These are phyloP conservation scores for Hyparrhenia diplandra DNA, from an alignment of 176 grass and related monocot species.

Conservation along the genomic window DNA sequence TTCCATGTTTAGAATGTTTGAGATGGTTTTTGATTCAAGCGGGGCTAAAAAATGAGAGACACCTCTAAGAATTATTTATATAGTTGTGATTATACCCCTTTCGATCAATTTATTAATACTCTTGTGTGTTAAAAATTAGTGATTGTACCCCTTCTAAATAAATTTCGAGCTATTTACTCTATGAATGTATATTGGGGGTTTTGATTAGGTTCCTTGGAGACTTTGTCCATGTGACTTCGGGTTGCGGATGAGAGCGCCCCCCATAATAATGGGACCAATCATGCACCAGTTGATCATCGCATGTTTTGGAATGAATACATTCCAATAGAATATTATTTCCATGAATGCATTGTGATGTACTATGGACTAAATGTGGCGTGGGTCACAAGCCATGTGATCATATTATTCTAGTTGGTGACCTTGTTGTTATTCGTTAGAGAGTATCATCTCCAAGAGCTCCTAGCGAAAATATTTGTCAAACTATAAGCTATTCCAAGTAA, in stretches of 20 bases:
- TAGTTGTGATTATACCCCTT: not conserved
- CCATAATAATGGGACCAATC: not conserved
- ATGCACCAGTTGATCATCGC: not conserved
- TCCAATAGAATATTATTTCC: not conserved
- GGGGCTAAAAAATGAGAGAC: not conserved
- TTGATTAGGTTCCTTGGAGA: not conserved
- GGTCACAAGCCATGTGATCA: not conserved
- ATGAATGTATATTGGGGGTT: not conserved
- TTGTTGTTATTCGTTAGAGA: not conserved
- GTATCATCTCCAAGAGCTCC: not conserved
- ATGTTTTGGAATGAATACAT: not conserved
- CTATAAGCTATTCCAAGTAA: not conserved
- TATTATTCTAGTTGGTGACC: not conserved
- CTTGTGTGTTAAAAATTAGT: not conserved
- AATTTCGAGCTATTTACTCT: not conserved
- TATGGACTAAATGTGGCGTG: not conserved
- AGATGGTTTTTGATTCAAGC: not conserved
- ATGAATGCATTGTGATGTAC: not conserved
- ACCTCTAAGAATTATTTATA: not conserved
- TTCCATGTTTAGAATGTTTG: not conserved
- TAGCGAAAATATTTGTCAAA: not conserved
- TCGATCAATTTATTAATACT: not conserved
- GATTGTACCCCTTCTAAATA: not conserved
- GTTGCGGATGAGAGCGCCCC: not conserved
- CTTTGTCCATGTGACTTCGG: not conserved